Percentiles rank a stretch among this genome's conserved stretches.
Conservation (phyloP, 495 filamentous ascomycete species). For the Xylaria palmicola region DNA sequence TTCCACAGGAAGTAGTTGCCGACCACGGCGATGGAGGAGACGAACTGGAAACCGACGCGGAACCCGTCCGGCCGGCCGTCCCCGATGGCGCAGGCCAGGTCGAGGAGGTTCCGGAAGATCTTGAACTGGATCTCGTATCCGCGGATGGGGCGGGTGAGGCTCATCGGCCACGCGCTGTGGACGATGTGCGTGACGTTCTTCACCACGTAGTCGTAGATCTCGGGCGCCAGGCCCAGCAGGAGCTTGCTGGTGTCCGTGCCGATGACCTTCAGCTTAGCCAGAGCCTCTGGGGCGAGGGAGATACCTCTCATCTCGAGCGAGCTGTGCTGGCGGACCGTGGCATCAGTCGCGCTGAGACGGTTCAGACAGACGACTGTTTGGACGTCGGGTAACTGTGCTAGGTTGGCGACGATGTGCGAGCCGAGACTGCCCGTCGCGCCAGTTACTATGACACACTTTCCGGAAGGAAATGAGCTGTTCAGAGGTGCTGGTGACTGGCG, state of each 20-base stretch:
- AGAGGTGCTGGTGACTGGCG: not conserved
- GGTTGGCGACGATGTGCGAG: constrained; percentile 43
- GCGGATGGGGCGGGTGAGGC: constrained; percentile 39
- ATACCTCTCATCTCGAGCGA: constrained; percentile 40
- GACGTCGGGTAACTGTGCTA: constrained; percentile 36
- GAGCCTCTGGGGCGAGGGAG: constrained; percentile 19
- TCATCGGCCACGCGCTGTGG: constrained; percentile 61
- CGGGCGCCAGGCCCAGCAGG: constrained; percentile 42
- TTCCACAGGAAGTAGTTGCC: constrained; percentile 38
- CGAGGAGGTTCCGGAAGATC: constrained; percentile 45
- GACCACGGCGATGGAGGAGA: constrained; percentile 54
- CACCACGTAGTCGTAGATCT: constrained; percentile 40
- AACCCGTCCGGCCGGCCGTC: constrained; percentile 5
- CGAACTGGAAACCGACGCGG: constrained; percentile 44
- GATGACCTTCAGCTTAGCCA: constrained; percentile 44
- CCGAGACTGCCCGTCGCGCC: constrained; percentile 53
- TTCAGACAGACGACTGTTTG: constrained; percentile 50
- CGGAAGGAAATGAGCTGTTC: not conserved
- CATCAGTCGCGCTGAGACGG: constrained; percentile 26
- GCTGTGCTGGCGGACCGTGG: constrained; percentile 36
- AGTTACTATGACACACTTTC: constrained; percentile 46
- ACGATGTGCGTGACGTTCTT: constrained; percentile 53
- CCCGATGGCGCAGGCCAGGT: constrained; percentile 40
- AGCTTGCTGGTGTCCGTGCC: constrained; percentile 48
- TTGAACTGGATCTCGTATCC: constrained; percentile 51